These are phyloP conservation scores for Tagetes patula DNA, from an alignment of 129 eudicot genomes.

Conservation along the genomic window DNA sequence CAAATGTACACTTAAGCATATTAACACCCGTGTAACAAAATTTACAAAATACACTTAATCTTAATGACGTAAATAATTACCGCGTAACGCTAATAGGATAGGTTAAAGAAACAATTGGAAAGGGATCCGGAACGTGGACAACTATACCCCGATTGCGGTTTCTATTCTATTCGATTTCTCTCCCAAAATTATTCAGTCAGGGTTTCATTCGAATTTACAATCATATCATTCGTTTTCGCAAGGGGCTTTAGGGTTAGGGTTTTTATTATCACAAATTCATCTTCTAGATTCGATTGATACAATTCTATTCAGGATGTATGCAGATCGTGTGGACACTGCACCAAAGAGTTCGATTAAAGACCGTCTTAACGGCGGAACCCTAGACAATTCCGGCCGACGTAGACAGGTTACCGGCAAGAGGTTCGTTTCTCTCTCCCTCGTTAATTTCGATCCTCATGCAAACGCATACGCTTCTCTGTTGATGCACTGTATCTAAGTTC, in stretches of 20 bases:
- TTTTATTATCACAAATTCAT: constrained; percentile 25
- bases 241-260: constrained; percentile 44
- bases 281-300: background rate
- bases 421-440: constrained; percentile 29
- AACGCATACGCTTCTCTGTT: background rate
- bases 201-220: constrained; percentile 14
- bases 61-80: no score
- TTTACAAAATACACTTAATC: no score
- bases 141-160: constrained; percentile 1
- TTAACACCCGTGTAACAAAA: no score
- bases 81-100: no score
- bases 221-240: constrained; percentile 1
- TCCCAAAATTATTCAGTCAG: background rate
- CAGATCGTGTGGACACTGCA: constrained; percentile 75
- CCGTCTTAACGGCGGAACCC: constrained; percentile 64
- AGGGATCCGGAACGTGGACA: background rate
- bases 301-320: constrained; percentile 44
- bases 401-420: constrained; percentile 72
- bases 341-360: constrained; percentile 62
- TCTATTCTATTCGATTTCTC: background rate
- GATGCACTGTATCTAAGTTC: background rate
- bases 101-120: background rate
- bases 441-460: background rate
- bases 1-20: no score
- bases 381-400: constrained; percentile 49